Evolutionary conservation across 2,329 filamentous ascomycete species (phyloP), one percentile per base, ranked within the genome.

Genomic region (Torrubiella hemipterigena): DNA sequence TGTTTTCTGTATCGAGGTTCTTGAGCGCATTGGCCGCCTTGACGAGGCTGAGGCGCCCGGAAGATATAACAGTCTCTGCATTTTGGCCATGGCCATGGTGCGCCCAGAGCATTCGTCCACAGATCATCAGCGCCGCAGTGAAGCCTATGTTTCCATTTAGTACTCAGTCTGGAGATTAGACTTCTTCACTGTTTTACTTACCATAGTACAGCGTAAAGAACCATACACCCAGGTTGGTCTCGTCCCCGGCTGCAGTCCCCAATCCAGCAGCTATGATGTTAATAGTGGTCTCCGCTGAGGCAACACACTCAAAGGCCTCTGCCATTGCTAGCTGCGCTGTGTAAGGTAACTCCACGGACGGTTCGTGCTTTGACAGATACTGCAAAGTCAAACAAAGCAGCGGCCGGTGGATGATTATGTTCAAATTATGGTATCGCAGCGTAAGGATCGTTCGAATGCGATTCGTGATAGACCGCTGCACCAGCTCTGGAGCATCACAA

Each of bases 361-460:
- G 14, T 2, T 35, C 34, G 11, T 26, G 26, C 13, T 27, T 29
- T 17, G 33, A 35, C 12, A 38, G 26, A 11, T 38, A 27, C 13
- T 17, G 28, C 15, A 38, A 27, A 5, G 30, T 30, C 7, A 23
- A 17, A 23, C 21, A 29, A 2, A 52, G 30, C 7, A 50, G 36
- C 2, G 51, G 50, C 2, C 53, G 40, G 23, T 54, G 48, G 1
- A 47, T 43, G 1, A 56, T 40, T 1, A 56, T 42, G 10, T 43
- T 47, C 9, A 55, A 31, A 30, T 51, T 55, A 23, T 51, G 49
- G 27, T 54, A 50, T 11, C 53, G 34, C 3, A 55, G 30, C 0
- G 51, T 47, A 4, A 54, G 44, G 4, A 69, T 58, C 7, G 66
- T 47, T 4, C 52, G 50, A 23, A 65, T 56, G 6, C 43, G 50